phyloP scores from a whole-genome alignment of 2,329 filamentous ascomycete species.

The Sclerotinia sclerotiorum region DNA sequence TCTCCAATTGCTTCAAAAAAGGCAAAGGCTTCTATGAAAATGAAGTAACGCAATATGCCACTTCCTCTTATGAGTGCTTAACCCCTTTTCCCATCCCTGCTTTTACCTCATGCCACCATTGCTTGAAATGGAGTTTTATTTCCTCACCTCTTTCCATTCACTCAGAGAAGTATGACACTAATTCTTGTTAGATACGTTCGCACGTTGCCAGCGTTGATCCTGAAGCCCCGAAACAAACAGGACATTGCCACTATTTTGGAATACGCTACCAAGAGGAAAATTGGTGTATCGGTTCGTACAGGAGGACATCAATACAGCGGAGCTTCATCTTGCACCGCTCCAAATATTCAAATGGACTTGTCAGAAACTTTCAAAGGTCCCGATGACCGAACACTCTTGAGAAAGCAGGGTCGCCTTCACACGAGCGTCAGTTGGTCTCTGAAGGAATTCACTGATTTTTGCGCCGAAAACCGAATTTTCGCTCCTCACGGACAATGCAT shows the following conservation, averaged over 20 bases:
- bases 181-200: background rate
- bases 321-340: constrained; percentile 47
- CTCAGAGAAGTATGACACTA: background rate
- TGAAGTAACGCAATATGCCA: background rate
- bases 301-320: constrained; percentile 53
- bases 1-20: constrained; percentile 4
- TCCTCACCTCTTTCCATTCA: background rate
- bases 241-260: constrained; percentile 46
- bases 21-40: constrained; percentile 3
- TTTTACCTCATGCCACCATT: background rate
- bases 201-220: constrained; percentile 44
- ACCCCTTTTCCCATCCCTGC: background rate
- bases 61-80: background rate
- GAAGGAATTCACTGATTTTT: constrained; percentile 46
- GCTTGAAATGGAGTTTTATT: background rate
- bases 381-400: constrained; percentile 40
- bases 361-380: constrained; percentile 40
- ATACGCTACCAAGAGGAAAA: constrained; percentile 45
- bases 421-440: constrained; percentile 47
- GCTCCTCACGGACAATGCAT: constrained; percentile 49
- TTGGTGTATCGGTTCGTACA: constrained; percentile 48
- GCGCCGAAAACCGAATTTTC: constrained; percentile 45
- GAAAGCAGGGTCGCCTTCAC: constrained; percentile 42
- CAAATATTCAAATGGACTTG: constrained; percentile 50
- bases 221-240: constrained; percentile 46